Evolutionary conservation across 1,139 yeast species (phyloP), one percentile per base, ranked within the genome.

Genomic region (Suhomyces bokatorum): DNA sequence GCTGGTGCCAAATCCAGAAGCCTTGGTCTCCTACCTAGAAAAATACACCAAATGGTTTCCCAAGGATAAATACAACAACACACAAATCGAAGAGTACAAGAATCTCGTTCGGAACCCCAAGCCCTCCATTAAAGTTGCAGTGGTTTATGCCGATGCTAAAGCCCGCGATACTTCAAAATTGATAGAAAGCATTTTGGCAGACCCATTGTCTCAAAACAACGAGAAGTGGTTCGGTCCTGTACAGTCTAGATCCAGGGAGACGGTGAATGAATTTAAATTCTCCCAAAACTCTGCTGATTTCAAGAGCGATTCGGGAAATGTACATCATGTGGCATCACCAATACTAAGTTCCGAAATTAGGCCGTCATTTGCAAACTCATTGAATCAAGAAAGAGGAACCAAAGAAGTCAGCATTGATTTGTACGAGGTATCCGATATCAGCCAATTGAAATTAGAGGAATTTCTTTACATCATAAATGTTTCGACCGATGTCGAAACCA

Each of bases 191-290:
- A 49, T 74, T 3, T 54, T 75, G 31, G 71, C 78, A 1, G 79
- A 75, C 47, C 78, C 79, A 2, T 60, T 75, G 45, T 64, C 78
- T 7, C 58, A 59, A 6, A 57, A 57, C 11, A 70, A 66, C 45
- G 48, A 57, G 24, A 27, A 31, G 8, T 73, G 78, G 78, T 69
- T 66, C 31, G 43, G 58, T 7, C 43, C 52, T 20, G 48, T 75
- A 5, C 52, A 42, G 5, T 41, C 47, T 2, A 57, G 78, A 41
- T 39, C 57, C 15, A 51, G 58, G 22, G 33, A 42, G 2, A 45
- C 43, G 3, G 63, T 59, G 38, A 58, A 59, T 42, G 42, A 40
- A 12, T 65, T 68, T 43, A 43, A 43, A 11, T 62, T 54, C 41
- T 48, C 44, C 42, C 32, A 40, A 7, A 46, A 46, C n/a, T 34